These are phyloP conservation scores for Cyberlindnera suaveolens DNA, from an alignment of 805 yeast genomes.

Conservation along the genomic window DNA sequence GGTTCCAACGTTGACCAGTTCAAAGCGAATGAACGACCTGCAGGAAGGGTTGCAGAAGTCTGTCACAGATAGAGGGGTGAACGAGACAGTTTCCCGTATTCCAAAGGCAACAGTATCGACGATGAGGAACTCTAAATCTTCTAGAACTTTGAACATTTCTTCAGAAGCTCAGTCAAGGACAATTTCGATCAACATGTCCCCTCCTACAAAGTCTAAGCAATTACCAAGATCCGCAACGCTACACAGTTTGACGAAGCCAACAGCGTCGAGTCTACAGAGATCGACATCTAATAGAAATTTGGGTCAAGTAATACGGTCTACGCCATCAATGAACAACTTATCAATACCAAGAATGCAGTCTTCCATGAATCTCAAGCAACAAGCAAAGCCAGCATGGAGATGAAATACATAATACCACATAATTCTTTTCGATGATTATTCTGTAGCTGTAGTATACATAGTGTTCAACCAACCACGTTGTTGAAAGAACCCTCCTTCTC, in stretches of 20 bases:
- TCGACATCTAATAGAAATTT: conserved; percentile 13
- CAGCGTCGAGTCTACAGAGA: conserved; percentile 18
- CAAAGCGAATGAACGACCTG: conserved; percentile 10
- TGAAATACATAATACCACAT: conserved; percentile 1
- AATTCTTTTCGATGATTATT: background rate
- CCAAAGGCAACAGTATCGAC: background rate
- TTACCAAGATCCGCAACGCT: conserved; percentile 17
- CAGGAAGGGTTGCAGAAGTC: conserved; percentile 2
- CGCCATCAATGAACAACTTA: background rate
- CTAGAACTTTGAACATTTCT: conserved; percentile 3
- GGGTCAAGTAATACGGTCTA: conserved; percentile 3
- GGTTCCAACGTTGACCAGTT: conserved; percentile 2
- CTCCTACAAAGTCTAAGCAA: conserved; percentile 9
- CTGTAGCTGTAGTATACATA: background rate
- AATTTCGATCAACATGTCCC: conserved; percentile 8
- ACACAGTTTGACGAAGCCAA: conserved; percentile 16
- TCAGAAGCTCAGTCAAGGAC: conserved; percentile 8
- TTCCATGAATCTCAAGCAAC: conserved; percentile 4
- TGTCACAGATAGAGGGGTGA: background rate
- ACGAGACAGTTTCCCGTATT: background rate
- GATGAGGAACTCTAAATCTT: conserved; percentile 3
- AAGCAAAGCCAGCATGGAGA: conserved; percentile 16
- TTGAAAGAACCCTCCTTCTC: conserved; percentile 84
- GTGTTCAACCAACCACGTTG: conserved; percentile 43
- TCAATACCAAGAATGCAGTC: conserved; percentile 7